These are phyloP conservation scores for Hibiscus syriacus DNA, from an alignment of 345 rosid species.

Conservation along the genomic window DNA sequence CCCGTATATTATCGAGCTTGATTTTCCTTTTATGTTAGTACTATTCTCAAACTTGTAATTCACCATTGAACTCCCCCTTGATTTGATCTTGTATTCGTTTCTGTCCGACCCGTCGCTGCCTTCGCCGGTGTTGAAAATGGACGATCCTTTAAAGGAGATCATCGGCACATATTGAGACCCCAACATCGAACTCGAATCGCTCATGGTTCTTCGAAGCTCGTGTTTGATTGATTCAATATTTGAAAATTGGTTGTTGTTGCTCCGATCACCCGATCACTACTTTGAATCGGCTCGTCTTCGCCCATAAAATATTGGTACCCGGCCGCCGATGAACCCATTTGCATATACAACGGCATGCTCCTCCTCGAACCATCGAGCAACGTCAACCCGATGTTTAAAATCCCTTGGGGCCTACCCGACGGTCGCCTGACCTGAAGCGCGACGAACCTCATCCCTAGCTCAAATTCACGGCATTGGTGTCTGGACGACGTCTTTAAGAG, in stretches of 20 bases:
- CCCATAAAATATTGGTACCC: constrained; percentile 78
- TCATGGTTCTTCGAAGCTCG: constrained; percentile 55
- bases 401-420: constrained; percentile 86
- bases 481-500: constrained; percentile 26
- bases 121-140: background rate
- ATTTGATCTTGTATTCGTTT: background rate
- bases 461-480: constrained; percentile 21
- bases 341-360: constrained; percentile 77
- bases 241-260: constrained; percentile 11
- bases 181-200: constrained; percentile 66
- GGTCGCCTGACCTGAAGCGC: constrained; percentile 84
- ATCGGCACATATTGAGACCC: constrained; percentile 18
- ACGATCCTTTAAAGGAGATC: background rate
- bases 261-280: constrained; percentile 12
- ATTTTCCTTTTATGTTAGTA: constrained; percentile 1
- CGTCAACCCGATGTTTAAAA: constrained; percentile 69
- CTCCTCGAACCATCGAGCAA: constrained; percentile 77
- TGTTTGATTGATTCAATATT: constrained; percentile 16
- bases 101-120: background rate
- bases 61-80: constrained; percentile 18
- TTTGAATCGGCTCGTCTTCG: constrained; percentile 35
- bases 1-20: constrained; percentile 1
- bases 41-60: background rate
- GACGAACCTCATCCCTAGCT: constrained; percentile 61
- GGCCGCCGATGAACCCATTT: constrained; percentile 59